These are phyloP conservation scores for Thielaviopsis musarum DNA, from an alignment of 2,329 filamentous ascomycete genomes.

Conservation along the genomic window DNA sequence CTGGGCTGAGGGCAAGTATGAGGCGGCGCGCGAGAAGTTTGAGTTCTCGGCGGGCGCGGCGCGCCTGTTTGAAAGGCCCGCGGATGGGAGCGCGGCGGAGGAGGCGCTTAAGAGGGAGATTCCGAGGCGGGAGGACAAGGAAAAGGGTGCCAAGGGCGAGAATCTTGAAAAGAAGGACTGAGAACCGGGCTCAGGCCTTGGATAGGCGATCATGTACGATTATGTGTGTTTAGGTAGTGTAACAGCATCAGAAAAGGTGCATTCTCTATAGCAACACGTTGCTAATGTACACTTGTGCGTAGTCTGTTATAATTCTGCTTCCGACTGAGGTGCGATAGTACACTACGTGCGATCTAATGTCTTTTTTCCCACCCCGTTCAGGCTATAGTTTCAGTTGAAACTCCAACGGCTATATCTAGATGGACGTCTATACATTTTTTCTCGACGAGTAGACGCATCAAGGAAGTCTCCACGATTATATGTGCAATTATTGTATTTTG, in stretches of 20 bases:
- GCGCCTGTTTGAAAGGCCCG: conserved; percentile 3
- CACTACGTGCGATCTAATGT: too few relatives aligned
- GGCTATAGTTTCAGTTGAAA: too few relatives aligned
- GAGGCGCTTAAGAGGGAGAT: conserved; percentile 1
- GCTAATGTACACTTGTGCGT: too few relatives aligned
- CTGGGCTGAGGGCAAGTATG: conserved; percentile 10
- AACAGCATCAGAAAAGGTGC: not conserved
- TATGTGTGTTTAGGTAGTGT: not conserved
- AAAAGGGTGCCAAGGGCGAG: not conserved
- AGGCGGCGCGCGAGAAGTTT: conserved; percentile 4
- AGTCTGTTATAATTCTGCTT: too few relatives aligned
- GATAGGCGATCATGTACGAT: not conserved
- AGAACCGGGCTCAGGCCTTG: not conserved
- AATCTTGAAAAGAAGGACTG: not conserved
- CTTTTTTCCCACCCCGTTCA: too few relatives aligned
- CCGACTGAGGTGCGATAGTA: too few relatives aligned
- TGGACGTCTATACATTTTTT: too few relatives aligned
- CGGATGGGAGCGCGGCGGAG: conserved; percentile 1
- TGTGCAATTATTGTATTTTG: too few relatives aligned
- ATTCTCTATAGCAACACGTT: not conserved
- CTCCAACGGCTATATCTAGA: too few relatives aligned
- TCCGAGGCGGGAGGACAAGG: not conserved
- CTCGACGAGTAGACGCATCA: too few relatives aligned
- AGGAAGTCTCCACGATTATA: too few relatives aligned
- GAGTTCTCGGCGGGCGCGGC: conserved; percentile 4